Evolutionary conservation across 192 early-diverging fungal genomes (phyloP).

Genomic region (Globomyces pollinis-pini): DNA sequence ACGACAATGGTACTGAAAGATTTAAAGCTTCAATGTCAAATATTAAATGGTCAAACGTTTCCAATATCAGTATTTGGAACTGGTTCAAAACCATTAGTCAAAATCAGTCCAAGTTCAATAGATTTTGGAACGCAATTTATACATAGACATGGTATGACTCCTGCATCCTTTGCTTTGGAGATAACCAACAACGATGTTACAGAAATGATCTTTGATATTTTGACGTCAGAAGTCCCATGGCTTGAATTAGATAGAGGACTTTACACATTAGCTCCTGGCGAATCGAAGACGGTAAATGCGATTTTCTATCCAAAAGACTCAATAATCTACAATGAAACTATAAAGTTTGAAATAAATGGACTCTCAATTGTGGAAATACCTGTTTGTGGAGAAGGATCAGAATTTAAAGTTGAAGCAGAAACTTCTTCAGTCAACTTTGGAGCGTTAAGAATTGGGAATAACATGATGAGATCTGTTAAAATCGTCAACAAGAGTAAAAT

Average conservation of each 20-base stretch:
- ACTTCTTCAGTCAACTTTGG: conserved; percentile 47
- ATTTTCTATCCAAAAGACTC: conserved; percentile 42
- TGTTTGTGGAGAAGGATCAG: conserved; percentile 39
- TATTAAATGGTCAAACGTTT: conserved; percentile 44
- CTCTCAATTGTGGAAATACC: conserved; percentile 32
- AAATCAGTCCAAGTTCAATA: conserved; percentile 21
- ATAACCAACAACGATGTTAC: conserved; percentile 45
- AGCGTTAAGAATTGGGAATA: conserved; percentile 41
- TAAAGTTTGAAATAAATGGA: conserved; percentile 50
- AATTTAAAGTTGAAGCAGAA: conserved; percentile 42
- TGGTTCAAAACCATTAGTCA: conserved; percentile 37
- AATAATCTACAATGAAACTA: conserved; percentile 34
- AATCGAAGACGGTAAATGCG: conserved; percentile 28
- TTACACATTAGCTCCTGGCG: conserved; percentile 28
- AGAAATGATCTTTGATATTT: conserved; percentile 41
- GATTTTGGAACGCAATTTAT: conserved; percentile 52
- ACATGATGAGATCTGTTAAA: conserved; percentile 25
- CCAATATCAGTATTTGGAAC: conserved; percentile 35
- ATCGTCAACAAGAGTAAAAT: conserved; percentile 46
- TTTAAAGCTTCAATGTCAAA: conserved; percentile 40
- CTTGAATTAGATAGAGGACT: conserved; percentile 35
- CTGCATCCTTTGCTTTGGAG: conserved; percentile 23
- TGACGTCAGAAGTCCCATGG: conserved; percentile 10
- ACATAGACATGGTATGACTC: conserved; percentile 29
- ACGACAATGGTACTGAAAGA: conserved; percentile 25